Percentiles rank a stretch among this genome's conserved stretches.
phyloP scores from a whole-genome alignment of 139 green algal species.

The Diplosphaera chodatii region DNA sequence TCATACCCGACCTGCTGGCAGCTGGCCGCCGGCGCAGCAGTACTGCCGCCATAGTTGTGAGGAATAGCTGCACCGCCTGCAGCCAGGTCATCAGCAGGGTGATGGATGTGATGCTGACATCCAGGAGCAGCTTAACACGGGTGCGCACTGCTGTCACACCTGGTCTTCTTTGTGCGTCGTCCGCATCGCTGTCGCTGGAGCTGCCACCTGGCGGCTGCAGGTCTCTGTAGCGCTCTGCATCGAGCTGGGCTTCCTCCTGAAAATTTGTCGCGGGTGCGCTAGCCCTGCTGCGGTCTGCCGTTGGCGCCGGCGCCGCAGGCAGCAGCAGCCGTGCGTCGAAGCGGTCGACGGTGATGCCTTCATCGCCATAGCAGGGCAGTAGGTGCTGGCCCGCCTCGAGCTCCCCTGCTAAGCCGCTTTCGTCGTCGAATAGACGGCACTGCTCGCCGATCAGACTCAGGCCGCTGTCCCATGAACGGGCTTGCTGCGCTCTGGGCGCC shows the following conservation, averaged over 20 bases:
- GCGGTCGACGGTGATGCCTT: slow-evolving; percentile 8
- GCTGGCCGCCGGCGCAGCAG: neutral
- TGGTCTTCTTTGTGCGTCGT: too few relatives aligned
- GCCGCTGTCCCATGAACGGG: neutral
- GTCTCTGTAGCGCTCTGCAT: slow-evolving; percentile 25
- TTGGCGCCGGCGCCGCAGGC: neutral
- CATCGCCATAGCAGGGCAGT: neutral
- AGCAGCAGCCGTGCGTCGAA: slow-evolving; percentile 20
- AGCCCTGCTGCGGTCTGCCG: neutral
- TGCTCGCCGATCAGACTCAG: neutral
- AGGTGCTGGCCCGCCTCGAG: slow-evolving; percentile 2
- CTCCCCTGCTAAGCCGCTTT: neutral
- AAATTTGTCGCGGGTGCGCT: neutral
- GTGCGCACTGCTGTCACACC: too few relatives aligned
- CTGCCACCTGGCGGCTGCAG: slow-evolving; percentile 15
- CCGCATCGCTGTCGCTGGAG: neutral
- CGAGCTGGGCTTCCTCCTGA: slow-evolving; percentile 10
- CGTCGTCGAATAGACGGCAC: slow-evolving; percentile 1
- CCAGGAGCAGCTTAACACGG: too few relatives aligned
- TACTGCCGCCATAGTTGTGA: neutral
- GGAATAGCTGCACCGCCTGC: neutral
- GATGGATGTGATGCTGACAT: too few relatives aligned
- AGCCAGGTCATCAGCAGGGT: too few relatives aligned
- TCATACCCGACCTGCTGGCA: neutral
- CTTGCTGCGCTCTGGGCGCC: neutral